phyloP scores from a whole-genome alignment of 176 grass and related monocot species.

The Musa schizocarpa region DNA sequence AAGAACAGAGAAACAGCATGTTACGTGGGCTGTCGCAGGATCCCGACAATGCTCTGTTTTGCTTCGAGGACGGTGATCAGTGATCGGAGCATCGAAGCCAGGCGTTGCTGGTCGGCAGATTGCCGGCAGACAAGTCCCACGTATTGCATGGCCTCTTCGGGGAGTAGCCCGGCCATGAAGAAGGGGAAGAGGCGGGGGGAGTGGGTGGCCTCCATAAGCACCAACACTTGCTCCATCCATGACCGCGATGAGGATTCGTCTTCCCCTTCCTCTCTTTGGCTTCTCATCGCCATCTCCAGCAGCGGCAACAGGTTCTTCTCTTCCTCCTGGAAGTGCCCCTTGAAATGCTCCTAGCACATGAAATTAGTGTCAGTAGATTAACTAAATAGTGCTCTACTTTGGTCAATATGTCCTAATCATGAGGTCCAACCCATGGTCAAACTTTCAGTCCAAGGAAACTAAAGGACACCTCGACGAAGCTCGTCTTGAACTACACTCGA shows the following conservation, averaged over 20 bases:
- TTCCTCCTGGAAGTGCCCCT: conserved; percentile 84
- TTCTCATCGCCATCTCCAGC: conserved; percentile 46
- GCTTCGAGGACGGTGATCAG: conserved; percentile 50
- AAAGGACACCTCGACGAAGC: too few relatives aligned
- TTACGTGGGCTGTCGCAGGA: conserved; percentile 12
- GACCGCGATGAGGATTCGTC: conserved; percentile 42
- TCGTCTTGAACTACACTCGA: too few relatives aligned
- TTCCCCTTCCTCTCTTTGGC: conserved; percentile 48
- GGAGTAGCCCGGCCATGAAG: conserved; percentile 88
- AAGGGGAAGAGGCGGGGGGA: conserved; percentile 75
- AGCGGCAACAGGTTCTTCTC: conserved; percentile 69
- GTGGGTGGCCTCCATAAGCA: conserved; percentile 67
- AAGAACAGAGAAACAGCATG: not conserved
- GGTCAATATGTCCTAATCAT: not conserved
- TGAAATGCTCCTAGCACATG: conserved; percentile 64
- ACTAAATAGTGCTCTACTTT: not conserved
- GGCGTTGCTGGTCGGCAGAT: conserved; percentile 36
- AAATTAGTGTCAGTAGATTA: not conserved
- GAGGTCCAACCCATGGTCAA: too few relatives aligned
- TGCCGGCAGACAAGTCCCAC: conserved; percentile 58
- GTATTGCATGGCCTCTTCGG: conserved; percentile 80
- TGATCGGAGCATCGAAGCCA: conserved; percentile 56
- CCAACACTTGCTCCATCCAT: conserved; percentile 44
- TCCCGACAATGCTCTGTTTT: conserved; percentile 11
- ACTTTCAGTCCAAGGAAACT: too few relatives aligned